Evolutionary conservation across 441 rosid genomes (phyloP), one percentile per base, ranked within the genome.

Genomic region (Francoa sonchifolia): DNA sequence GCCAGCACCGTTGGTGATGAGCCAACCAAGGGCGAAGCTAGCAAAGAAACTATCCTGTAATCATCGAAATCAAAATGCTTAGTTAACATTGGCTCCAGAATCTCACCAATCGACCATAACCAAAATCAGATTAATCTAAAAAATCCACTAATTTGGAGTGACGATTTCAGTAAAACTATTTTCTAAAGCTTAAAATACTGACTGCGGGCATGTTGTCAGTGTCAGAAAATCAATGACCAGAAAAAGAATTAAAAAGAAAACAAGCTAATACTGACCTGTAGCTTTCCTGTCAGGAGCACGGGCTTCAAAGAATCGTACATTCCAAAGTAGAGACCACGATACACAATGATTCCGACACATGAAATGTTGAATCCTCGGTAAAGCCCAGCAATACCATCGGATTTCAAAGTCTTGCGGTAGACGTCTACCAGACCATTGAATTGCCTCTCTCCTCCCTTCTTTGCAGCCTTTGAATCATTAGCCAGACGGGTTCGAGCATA

Each of bases 351-450:
- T 45, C 82, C 82, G 11, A 71, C 82, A 58, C 75, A 74, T 2
- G 82, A 74, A 25, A 74, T 74, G 68, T 74, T 74, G 67, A 74
- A 74, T 3, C 82, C 82, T 50, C 82, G 77, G 61, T 74, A 74
- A 26, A 74, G 73, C 16, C 82, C 82, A 26, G 77, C 75, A 55
- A 74, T 20, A 33, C 82, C 82, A 58, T 74, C 77, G 20, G 77
- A 45, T 48, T 66, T 58, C 34, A 74, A 1, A 14, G 81, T 74
- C 65, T 74, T 71, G 45, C 51, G 65, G 71, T 74, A 74, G 33
- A 74, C 81, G 43, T 74, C 81, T 3, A 74, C 55, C 8, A 71
- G 66, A 27, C 81, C 81, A 60, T 74, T 72, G 47, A 74, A 74
- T 29, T 74, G 81, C 47, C 82, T 74, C 54, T 56, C 73, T 29